Base-by-base conservation (phyloP, 805 yeast genomes). In the Pichia occidentalis region DNA sequence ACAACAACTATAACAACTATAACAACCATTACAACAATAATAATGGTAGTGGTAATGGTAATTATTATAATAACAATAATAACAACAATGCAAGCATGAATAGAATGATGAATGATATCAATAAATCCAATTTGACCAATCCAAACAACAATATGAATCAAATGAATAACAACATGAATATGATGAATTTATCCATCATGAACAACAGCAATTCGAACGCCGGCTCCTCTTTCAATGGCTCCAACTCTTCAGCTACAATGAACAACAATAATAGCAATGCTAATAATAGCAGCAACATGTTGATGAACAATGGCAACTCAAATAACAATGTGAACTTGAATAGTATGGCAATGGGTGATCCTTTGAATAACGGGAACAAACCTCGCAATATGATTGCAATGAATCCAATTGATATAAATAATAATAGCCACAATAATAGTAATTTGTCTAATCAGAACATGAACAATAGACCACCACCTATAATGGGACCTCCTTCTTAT, bases 401-500 rank as follows among this genome's bases (percentile, higher is more conserved):
- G 20, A 29, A 32, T 20, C 24, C 30, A 6, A 29, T 30, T 24
- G 36, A 30, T 16, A 39, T 36, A 29, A 18, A 16, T 9, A 41
- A 29, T 21, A 24, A 19, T 14, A 33, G 25, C n/a, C 36, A 36
- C 22, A 18, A 26, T 22, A 19, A 22, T 29, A 27, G 10, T 21
- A 31, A 22, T 20, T n/a, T n/a, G n/a, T n/a, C n/a, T n/a, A n/a
- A n/a, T n/a, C n/a, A n/a, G n/a, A n/a, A n/a, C n/a, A 26, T 19
- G 17, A 28, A 27, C 17, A 36, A 32, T 24, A 27, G 22, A 23
- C 36, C 36, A 29, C 41, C 38, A 5, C 46, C 39, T 27, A 34
- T 46, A n/a, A 31, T 37, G 29, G 53, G 50, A 9, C 54, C 58
- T 8, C 57, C 50, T 35, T 47, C 76, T 33, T 83, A 75, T 55